Evolutionary conservation across 2,329 filamentous ascomycete genomes (phyloP), one percentile per base, ranked within the genome.

Genomic region (Phialophora chinensis): DNA sequence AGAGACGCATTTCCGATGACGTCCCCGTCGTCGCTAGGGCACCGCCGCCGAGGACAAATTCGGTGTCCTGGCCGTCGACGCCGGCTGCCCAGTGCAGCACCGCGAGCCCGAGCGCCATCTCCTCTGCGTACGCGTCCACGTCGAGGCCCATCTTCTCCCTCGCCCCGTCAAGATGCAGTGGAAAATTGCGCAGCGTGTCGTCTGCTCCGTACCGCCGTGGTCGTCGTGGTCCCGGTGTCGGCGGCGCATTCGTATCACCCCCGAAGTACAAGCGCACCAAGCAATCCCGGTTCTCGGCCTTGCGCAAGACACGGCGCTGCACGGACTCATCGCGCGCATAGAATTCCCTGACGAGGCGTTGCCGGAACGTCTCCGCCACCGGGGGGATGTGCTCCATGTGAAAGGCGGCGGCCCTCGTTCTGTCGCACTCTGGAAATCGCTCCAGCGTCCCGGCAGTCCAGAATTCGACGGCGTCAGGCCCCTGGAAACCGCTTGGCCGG

Each of bases 51-150:
- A 70, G 60, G 5, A 70, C 69, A 27, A 68, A 69, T 25, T 70
- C 69, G n/a, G 64, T 65, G 29, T 69, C 69, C 60, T 62, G 58
- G 12, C 50, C 62, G 29, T 69, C 65, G 33, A 66, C 57, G 20
- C 52, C 38, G 20, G 67, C 69, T 38, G 67, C 33, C 69, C 67
- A 71, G 49, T 71, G 66, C 31, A 71, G 38, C 8, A 67, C 27
- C 11, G 69, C 69, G 4, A 69, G 60, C 17, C 66, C 65, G 2
- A 67, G 49, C 8, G 69, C 69, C 66, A 71, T 71, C 47, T 69
- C 69, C 49, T 64, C 56, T 6, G 69, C 67, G 29, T 58, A 63
- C 23, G n/a, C 35, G 23, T 64, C n/a, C 25, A 71, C 27, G 25
- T 69, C 60, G 23, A 71, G 49, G 7, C 53, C 62, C 3, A 69